Percentiles rank a stretch among this genome's conserved stretches.
These are phyloP conservation scores for Sarcodon aspratus DNA, from an alignment of 768 basidiomycete species.

Conservation along the genomic window DNA sequence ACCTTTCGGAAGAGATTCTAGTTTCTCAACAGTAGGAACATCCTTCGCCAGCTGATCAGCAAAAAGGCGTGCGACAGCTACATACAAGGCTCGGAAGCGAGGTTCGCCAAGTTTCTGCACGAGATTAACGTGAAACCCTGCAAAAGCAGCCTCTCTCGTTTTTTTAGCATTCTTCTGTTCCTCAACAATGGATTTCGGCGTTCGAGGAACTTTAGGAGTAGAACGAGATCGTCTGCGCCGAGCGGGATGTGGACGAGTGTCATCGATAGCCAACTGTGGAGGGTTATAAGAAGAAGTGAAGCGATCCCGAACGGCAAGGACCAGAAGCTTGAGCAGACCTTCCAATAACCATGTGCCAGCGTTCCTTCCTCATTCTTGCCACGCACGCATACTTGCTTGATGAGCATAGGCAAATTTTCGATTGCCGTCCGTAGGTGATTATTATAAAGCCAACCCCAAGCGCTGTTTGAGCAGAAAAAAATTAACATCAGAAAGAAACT, in stretches of 20 bases:
- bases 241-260: slow-evolving; percentile 3
- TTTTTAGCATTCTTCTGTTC: neutral
- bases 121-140: slow-evolving; percentile 23
- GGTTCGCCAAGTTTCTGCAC: slow-evolving; percentile 30
- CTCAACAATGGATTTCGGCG: neutral
- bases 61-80: slow-evolving; percentile 52
- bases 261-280: slow-evolving; percentile 4
- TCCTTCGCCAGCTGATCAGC: slow-evolving; percentile 40
- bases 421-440: slow-evolving; percentile 65
- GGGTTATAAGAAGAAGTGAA: slow-evolving; percentile 15
- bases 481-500: neutral
- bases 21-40: slow-evolving; percentile 23
- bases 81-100: slow-evolving; percentile 51
- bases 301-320: slow-evolving; percentile 31
- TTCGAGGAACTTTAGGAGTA: slow-evolving; percentile 6
- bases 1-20: slow-evolving; percentile 21
- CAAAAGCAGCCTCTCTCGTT: slow-evolving; percentile 9
- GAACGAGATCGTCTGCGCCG: slow-evolving; percentile 5
- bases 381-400: slow-evolving; percentile 37
- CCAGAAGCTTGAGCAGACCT: slow-evolving; percentile 59
- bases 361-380: slow-evolving; percentile 7
- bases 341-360: slow-evolving; percentile 56
- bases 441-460: slow-evolving; percentile 59
- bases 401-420: slow-evolving; percentile 40
- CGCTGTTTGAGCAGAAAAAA: slow-evolving; percentile 15